A percentile compares a stretch with the other conserved stretches of the same genome.
These are phyloP conservation scores for Casuarina cunninghamiana DNA, from an alignment of 306 rosid genomes.

Conservation along the genomic window DNA sequence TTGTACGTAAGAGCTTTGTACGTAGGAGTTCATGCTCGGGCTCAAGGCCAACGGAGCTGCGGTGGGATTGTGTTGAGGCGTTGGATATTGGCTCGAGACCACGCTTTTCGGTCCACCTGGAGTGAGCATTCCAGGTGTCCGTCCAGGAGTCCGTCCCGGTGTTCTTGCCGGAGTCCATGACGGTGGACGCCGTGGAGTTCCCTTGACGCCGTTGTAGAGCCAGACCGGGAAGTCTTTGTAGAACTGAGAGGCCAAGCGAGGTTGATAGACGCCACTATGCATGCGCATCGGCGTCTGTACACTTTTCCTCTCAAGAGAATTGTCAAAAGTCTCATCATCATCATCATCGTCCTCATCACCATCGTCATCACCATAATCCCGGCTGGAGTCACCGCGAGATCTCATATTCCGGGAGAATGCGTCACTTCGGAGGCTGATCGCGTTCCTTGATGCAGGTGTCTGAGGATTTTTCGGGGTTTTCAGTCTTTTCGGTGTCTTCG, in stretches of 20 bases:
- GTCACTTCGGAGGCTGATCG: constrained; percentile 51
- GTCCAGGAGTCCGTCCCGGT: constrained; percentile 63
- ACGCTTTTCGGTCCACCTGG: constrained; percentile 49
- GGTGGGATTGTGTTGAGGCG: constrained; percentile 39
- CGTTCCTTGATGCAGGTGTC: constrained; percentile 56
- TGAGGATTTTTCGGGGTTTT: constrained; percentile 33
- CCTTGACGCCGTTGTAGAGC: constrained; percentile 73
- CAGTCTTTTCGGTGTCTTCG: constrained; percentile 28
- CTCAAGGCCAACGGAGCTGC: constrained; percentile 35
- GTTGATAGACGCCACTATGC: constrained; percentile 49
- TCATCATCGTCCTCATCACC: constrained; percentile 19
- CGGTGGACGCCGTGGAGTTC: constrained; percentile 68
- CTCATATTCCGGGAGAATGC: constrained; percentile 49
- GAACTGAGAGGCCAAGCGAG: constrained; percentile 81
- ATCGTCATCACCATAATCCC: constrained; percentile 31
- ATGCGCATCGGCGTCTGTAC: constrained; percentile 47
- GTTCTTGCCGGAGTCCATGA: constrained; percentile 89
- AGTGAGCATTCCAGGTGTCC: constrained; percentile 57
- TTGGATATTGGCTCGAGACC: constrained; percentile 56
- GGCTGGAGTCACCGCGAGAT: constrained; percentile 41
- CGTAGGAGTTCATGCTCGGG: constrained; percentile 44
- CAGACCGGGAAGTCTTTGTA: constrained; percentile 78
- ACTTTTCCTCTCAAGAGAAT: constrained; percentile 70
- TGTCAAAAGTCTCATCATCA: constrained; percentile 56
- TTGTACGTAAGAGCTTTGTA: constrained; percentile 30